Base-by-base conservation (phyloP, 1,284 basidiomycete species). In the Pulveroboletus sp. region DNA sequence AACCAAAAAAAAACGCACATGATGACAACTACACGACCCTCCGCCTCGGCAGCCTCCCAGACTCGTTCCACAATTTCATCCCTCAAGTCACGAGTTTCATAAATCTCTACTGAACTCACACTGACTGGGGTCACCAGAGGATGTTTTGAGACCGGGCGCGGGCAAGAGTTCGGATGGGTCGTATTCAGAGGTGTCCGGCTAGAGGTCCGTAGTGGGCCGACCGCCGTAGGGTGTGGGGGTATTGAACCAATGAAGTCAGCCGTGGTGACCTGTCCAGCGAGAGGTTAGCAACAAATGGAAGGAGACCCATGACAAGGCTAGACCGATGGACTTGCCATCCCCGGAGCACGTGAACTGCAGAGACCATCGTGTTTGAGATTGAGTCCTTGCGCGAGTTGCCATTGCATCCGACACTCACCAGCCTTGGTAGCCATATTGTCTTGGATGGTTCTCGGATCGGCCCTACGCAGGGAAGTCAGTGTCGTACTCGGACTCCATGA, bases 191-290 rank as follows among this genome's bases (percentile, higher is more conserved):
- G 82, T 76, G 60, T 91, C 88, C 1, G 89, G 88, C 87, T 86
- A 91, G 24, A 87, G 65, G 70, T 91, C 88, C 50, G 78, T 81
- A 61, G 85, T 88, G 3, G 86, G 82, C 10, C 76, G 78, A 19
- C 87, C 87, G 16, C 87, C 89, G 29, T 80, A 72, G 2, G 82
- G 76, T 7, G 90, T 75, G 4, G 87, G 86, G 19, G 73, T 64
- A 59, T 82, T 77, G 67, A 89, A 83, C 89, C 89, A 91, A 63
- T 90, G 89, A n/a, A 90, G 74, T 88, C 88, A 91, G 35, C 88
- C 87, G 61, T 90, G 87, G 64, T 91, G 88, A 4, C 80, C 83
- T 74, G 75, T 15, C 33, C 37, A 19, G 48, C 17, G 24, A 1
- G 33, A 33, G 13, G 24, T 6, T 17, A 12, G 42, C 37, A 24